Percentiles rank a stretch among this genome's conserved stretches.
These are phyloP conservation scores for Penicillium hordei DNA, from an alignment of 2,329 filamentous ascomycete species.

Conservation along the genomic window DNA sequence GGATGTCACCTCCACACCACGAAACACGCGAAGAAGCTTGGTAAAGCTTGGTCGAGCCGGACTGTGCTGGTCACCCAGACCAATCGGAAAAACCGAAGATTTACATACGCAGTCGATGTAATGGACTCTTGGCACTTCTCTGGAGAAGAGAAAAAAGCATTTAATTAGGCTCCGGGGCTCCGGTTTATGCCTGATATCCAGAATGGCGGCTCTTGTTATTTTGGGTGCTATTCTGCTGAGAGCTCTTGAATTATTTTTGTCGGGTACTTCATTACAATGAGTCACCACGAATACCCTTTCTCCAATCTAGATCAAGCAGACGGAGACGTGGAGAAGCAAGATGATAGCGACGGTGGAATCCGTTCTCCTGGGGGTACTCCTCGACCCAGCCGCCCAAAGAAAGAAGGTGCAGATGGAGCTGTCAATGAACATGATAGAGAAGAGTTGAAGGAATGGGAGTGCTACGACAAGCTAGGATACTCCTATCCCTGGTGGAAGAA, in stretches of 20 bases:
- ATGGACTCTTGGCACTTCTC: background rate
- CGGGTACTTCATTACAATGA: conserved; percentile 11
- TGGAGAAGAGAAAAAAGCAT: background rate
- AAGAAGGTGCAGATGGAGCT: conserved; percentile 12
- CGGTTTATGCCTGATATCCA: background rate
- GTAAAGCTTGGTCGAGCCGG: conserved; percentile 12
- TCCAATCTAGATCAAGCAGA: conserved; percentile 6
- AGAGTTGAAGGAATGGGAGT: conserved; percentile 55
- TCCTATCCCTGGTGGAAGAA: conserved; percentile 63
- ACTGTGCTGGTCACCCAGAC: conserved; percentile 11
- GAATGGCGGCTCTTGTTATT: background rate
- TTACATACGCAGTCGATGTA: background rate
- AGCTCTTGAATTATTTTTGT: background rate
- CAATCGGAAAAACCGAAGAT: conserved; percentile 21
- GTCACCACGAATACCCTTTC: conserved; percentile 4
- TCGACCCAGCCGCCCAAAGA: conserved; percentile 9
- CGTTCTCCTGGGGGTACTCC: conserved; percentile 17
- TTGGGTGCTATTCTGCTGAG: conserved; percentile 2
- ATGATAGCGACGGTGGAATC: conserved; percentile 9
- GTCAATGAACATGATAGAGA: conserved; percentile 22
- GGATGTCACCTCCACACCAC: conserved; percentile 27
- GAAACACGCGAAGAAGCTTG: conserved; percentile 11
- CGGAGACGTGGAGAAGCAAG: conserved; percentile 23
- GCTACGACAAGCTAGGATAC: conserved; percentile 65
- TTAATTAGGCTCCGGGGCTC: background rate